Evolutionary conservation across 1,284 basidiomycete genomes (phyloP).

Genomic region (Pseudomicrostroma phylloplanum): DNA sequence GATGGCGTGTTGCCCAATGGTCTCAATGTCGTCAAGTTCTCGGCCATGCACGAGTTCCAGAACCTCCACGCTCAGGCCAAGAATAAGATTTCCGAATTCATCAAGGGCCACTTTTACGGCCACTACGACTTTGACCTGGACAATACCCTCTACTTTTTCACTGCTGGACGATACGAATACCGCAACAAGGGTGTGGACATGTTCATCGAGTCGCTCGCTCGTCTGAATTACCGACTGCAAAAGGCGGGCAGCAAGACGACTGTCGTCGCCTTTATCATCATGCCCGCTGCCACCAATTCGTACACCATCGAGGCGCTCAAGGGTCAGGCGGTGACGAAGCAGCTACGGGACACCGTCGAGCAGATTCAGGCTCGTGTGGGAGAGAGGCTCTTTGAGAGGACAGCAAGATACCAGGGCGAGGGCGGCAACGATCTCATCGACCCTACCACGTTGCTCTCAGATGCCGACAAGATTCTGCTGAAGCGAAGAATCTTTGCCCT

Average conservation of each 20-base stretch:
- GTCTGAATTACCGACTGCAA: constrained; percentile 72
- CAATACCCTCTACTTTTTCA: constrained; percentile 97
- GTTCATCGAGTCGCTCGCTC: constrained; percentile 92
- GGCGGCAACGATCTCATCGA: constrained; percentile 34
- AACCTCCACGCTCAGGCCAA: constrained; percentile 87
- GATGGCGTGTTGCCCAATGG: constrained; percentile 98
- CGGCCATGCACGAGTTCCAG: constrained; percentile 93
- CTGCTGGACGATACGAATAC: constrained; percentile 97
- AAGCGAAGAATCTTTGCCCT: constrained; percentile 94
- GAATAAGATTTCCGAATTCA: constrained; percentile 95
- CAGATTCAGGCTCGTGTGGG: constrained; percentile 91
- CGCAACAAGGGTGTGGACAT: constrained; percentile 99
- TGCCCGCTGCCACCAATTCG: constrained; percentile 90
- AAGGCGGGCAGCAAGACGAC: constrained; percentile 71
- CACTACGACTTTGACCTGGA: constrained; percentile 92
- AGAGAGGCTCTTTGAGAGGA: constrained; percentile 83
- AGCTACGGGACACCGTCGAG: constrained; percentile 80
- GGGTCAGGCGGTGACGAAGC: constrained; percentile 95
- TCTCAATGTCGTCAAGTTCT: constrained; percentile 93
- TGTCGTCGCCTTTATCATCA: constrained; percentile 96
- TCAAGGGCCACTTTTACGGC: constrained; percentile 95
- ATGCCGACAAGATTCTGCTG: constrained; percentile 88
- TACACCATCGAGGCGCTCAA: constrained; percentile 97
- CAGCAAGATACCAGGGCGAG: constrained; percentile 74
- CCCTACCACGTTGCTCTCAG: constrained; percentile 63